Evolutionary conservation across 306 rosid genomes (phyloP).

Genomic region (Rubus idaeus): DNA sequence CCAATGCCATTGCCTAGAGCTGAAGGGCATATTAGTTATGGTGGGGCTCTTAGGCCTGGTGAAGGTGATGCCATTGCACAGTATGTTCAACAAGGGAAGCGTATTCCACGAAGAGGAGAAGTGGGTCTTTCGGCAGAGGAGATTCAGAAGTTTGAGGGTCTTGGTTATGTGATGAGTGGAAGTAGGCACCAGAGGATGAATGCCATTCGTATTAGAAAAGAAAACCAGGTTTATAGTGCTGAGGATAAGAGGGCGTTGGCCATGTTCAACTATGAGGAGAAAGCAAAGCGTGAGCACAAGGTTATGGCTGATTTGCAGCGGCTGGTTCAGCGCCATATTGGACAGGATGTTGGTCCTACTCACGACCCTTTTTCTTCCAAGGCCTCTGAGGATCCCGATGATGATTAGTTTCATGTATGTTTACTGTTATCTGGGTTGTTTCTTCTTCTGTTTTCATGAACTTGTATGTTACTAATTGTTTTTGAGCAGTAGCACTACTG

Average conservation of each 20-base stretch:
- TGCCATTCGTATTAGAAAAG: conserved; percentile 95
- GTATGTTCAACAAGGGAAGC: conserved; percentile 98
- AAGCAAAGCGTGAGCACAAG: conserved; percentile 90
- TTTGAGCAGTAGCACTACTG: conserved; percentile 3
- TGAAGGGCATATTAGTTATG: conserved; percentile 97
- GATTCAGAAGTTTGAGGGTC: conserved; percentile 73
- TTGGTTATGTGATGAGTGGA: conserved; percentile 97
- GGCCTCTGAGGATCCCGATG: conserved; percentile 46
- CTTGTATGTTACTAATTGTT: conserved; percentile 1
- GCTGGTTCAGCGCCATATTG: conserved; percentile 91
- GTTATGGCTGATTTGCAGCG: conserved; percentile 98
- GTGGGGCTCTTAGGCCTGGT: conserved; percentile 98
- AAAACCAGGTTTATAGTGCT: conserved; percentile 97
- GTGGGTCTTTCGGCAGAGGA: conserved; percentile 97
- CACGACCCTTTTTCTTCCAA: conserved; percentile 80
- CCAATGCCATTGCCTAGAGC: conserved; percentile 93
- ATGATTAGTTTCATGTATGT: conserved; percentile 47
- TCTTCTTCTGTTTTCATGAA: neutral
- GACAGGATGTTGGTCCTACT: conserved; percentile 95
- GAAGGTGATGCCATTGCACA: conserved; percentile 98
- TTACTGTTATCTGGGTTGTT: conserved; percentile 2
- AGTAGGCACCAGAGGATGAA: conserved; percentile 98
- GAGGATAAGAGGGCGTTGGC: conserved; percentile 98
- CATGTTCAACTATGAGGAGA: conserved; percentile 94
- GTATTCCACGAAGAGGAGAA: conserved; percentile 95